phyloP scores from a whole-genome alignment of 345 rosid genomes.

The Lenwebbia sp. region DNA sequence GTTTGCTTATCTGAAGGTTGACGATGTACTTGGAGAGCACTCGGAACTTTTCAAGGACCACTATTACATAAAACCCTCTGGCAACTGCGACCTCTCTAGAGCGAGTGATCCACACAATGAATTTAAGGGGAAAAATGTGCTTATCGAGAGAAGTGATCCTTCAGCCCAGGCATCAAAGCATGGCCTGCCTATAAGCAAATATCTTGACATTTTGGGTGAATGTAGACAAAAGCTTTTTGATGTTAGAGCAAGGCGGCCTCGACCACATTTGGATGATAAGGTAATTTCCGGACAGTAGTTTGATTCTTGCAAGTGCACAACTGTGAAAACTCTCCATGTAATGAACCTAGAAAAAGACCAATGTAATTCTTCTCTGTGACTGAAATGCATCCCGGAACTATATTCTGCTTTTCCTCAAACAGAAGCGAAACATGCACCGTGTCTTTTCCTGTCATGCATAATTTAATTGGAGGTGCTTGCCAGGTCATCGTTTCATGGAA shows the following conservation, averaged over 20 bases:
- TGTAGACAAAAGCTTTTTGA: constrained; percentile 69
- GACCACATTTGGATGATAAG: constrained; percentile 95
- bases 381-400: background rate
- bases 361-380: background rate
- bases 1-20: constrained; percentile 36
- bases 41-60: constrained; percentile 70
- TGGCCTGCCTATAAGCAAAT: constrained; percentile 39
- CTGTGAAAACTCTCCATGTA: background rate
- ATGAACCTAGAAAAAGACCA: background rate
- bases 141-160: constrained; percentile 60
- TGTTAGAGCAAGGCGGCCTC: constrained; percentile 56
- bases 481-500: constrained; percentile 96
- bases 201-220: constrained; percentile 67
- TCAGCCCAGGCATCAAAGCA: constrained; percentile 57
- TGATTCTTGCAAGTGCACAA: background rate
- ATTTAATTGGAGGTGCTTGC: constrained; percentile 2
- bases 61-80: constrained; percentile 60
- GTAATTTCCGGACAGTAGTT: constrained; percentile 2
- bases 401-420: background rate
- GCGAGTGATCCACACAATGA: constrained; percentile 85
- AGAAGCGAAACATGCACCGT: background rate
- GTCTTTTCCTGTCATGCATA: background rate
- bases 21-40: constrained; percentile 62
- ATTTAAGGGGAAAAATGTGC: constrained; percentile 70
- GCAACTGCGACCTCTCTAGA: constrained; percentile 86